Evolutionary conservation across 1,139 yeast species (phyloP).

Genomic region (Arxiozyma telluris): DNA sequence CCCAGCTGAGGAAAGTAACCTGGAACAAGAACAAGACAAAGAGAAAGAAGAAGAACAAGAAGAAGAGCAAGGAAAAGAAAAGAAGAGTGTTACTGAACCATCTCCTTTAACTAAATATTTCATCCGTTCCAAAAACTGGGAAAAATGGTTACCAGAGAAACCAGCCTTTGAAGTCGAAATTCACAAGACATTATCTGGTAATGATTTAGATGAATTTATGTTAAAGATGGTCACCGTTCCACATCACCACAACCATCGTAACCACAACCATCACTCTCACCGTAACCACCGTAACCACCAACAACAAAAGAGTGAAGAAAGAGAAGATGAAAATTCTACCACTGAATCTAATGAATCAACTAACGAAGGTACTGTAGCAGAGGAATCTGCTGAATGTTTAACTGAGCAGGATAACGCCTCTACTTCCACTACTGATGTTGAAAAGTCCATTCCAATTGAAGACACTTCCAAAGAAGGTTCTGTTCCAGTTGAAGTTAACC

Average conservation of each 20-base stretch:
- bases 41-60: slow-evolving; percentile 1
- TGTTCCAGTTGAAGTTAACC: slow-evolving; percentile 2
- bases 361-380: background rate
- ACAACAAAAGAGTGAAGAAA: slow-evolving; percentile 1
- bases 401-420: background rate
- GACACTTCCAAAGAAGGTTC: slow-evolving; percentile 1
- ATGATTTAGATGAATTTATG: slow-evolving; percentile 19
- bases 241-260: background rate
- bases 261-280: background rate
- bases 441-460: slow-evolving; percentile 1
- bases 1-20: background rate
- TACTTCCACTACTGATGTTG: background rate
- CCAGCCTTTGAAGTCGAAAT: slow-evolving; percentile 16
- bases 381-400: background rate
- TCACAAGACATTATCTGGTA: slow-evolving; percentile 18
- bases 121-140: slow-evolving; percentile 26
- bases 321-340: background rate
- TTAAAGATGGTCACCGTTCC: slow-evolving; percentile 13
- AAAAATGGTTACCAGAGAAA: slow-evolving; percentile 17
- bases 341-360: background rate
- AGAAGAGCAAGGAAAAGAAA: slow-evolving; percentile 3
- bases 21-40: slow-evolving; percentile 2
- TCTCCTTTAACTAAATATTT: slow-evolving; percentile 19
- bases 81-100: slow-evolving; percentile 8
- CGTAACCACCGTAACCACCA: slow-evolving; percentile 3